Evolutionary conservation across 805 yeast genomes (phyloP).

Genomic region (Wickerhamiella galacta): DNA sequence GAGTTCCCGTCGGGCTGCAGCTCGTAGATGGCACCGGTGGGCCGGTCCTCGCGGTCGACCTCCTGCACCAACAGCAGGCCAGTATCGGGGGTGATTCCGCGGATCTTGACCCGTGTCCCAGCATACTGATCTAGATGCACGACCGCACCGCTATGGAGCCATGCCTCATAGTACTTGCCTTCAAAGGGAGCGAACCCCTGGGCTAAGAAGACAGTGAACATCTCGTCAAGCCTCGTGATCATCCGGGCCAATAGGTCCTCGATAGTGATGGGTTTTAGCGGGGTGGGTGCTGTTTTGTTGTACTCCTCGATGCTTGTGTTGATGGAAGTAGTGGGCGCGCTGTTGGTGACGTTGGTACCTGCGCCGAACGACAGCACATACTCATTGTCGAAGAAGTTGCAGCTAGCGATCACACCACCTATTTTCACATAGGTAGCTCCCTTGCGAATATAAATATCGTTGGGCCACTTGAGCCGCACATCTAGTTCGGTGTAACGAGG

Average conservation of each 20-base stretch:
- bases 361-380: slow-evolving; percentile 67
- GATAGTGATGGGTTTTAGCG: slow-evolving; percentile 29
- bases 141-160: slow-evolving; percentile 70
- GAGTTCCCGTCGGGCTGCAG: slow-evolving; percentile 96
- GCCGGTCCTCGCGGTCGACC: slow-evolving; percentile 28
- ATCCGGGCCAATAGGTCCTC: slow-evolving; percentile 50
- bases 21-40: slow-evolving; percentile 42
- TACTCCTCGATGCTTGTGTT: slow-evolving; percentile 48
- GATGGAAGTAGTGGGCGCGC: slow-evolving; percentile 85
- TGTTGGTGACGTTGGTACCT: slow-evolving; percentile 69
- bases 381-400: slow-evolving; percentile 42
- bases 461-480: slow-evolving; percentile 86
- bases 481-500: slow-evolving; percentile 61
- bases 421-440: slow-evolving; percentile 40
- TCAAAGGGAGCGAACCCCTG: slow-evolving; percentile 57
- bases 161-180: slow-evolving; percentile 54
- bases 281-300: slow-evolving; percentile 32
- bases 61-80: slow-evolving; percentile 74
- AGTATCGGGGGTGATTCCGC: slow-evolving; percentile 70
- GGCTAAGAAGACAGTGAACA: slow-evolving; percentile 34
- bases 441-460: slow-evolving; percentile 64
- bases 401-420: slow-evolving; percentile 72
- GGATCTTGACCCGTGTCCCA: slow-evolving; percentile 41
- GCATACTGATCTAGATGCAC: slow-evolving; percentile 48
- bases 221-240: slow-evolving; percentile 45